Percentiles rank a stretch among this genome's conserved stretches.
phyloP scores from a whole-genome alignment of 345 rosid species.

The Rhizophora apiculata region DNA sequence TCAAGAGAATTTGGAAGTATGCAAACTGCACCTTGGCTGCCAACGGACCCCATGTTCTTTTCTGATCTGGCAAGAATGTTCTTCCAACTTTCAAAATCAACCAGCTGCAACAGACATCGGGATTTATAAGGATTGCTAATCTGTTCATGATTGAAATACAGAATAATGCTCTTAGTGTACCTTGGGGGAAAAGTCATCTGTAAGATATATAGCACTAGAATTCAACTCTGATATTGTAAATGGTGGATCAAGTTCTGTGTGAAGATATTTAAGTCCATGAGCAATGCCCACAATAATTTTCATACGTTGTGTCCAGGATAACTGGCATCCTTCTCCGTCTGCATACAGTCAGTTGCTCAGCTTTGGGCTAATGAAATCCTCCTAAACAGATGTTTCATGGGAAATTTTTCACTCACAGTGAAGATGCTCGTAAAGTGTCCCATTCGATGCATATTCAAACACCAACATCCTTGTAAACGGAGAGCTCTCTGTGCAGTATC shows the following conservation, averaged over 20 bases:
- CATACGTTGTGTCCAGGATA: slow-evolving; percentile 93
- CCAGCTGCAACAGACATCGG: slow-evolving; percentile 51
- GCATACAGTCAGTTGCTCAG: slow-evolving; percentile 22
- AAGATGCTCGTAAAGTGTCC: slow-evolving; percentile 90
- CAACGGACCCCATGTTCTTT: slow-evolving; percentile 70
- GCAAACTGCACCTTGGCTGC: slow-evolving; percentile 73
- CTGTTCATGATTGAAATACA: neutral
- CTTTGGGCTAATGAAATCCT: slow-evolving; percentile 11
- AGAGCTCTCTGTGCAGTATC: slow-evolving; percentile 75
- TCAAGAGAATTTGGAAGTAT: slow-evolving; percentile 72
- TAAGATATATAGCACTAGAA: slow-evolving; percentile 86
- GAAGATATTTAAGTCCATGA: slow-evolving; percentile 86
- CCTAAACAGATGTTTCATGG: neutral
- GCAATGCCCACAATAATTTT: slow-evolving; percentile 80
- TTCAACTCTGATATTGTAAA: slow-evolving; percentile 88
- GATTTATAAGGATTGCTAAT: neutral
- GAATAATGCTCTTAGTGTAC: slow-evolving; percentile 26
- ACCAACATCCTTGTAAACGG: slow-evolving; percentile 95
- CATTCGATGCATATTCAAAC: slow-evolving; percentile 91
- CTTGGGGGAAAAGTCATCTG: slow-evolving; percentile 96
- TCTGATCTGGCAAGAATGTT: slow-evolving; percentile 82
- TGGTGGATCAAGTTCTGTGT: slow-evolving; percentile 80
- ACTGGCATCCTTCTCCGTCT: slow-evolving; percentile 89
- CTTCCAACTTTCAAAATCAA: slow-evolving; percentile 98
- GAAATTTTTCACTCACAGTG: slow-evolving; percentile 62